phyloP scores from a whole-genome alignment of 176 grass and related monocot genomes.

The Typha latifolia region DNA sequence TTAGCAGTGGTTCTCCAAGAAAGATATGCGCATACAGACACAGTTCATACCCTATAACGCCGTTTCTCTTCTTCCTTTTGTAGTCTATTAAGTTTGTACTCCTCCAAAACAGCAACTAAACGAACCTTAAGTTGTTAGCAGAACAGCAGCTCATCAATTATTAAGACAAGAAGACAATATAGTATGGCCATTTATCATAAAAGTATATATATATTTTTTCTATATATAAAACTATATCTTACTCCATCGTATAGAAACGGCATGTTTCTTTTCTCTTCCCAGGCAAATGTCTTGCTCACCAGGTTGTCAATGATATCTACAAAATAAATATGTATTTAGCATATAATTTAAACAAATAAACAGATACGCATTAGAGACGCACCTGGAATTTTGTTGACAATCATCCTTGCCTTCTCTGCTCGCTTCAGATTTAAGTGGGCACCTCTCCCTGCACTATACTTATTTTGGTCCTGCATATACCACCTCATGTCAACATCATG shows the following conservation, averaged over 20 bases:
- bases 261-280: conserved; percentile 64
- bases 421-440: conserved; percentile 86
- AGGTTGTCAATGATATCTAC: conserved; percentile 81
- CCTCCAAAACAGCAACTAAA: conserved; percentile 84
- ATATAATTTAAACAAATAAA: background rate
- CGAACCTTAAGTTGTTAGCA: conserved; percentile 43
- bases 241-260: conserved; percentile 92
- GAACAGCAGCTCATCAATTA: background rate
- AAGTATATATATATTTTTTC: too few relatives aligned
- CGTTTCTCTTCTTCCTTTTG: conserved; percentile 83
- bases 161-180: background rate
- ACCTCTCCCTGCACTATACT: conserved; percentile 76
- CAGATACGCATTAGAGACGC: conserved; percentile 19
- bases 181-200: background rate
- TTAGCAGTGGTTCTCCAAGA: background rate
- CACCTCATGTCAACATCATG: conserved; percentile 6
- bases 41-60: conserved; percentile 45
- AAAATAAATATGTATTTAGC: conserved; percentile 21
- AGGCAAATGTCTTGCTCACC: conserved; percentile 69
- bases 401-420: conserved; percentile 82
- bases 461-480: conserved; percentile 60
- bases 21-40: background rate
- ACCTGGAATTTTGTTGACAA: conserved; percentile 88
- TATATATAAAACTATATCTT: conserved; percentile 8
- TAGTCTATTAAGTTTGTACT: conserved; percentile 75